Percentiles rank a stretch among this genome's conserved stretches.
Conservation (phyloP, 2,329 filamentous ascomycete genomes). For the Aspergillus brunneoviolaceus region DNA sequence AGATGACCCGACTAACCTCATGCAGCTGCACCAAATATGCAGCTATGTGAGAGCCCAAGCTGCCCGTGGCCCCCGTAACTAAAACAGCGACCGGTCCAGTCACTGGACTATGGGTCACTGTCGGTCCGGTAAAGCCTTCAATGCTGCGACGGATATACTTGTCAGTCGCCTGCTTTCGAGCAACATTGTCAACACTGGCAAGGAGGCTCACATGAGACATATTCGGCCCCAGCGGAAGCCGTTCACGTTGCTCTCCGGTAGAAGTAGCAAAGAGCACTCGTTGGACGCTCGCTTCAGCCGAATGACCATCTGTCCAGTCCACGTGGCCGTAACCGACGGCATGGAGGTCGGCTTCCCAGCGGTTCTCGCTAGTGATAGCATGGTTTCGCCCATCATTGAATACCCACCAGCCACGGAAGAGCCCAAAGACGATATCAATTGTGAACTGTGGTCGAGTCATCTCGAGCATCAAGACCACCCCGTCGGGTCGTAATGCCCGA, state of each 20-base stretch:
- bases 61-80: slow-evolving; percentile 45
- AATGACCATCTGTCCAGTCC: slow-evolving; percentile 35
- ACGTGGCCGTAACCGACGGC: slow-evolving; percentile 33
- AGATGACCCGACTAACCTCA: slow-evolving; percentile 39
- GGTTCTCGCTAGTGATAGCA: slow-evolving; percentile 22
- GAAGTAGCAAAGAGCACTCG: slow-evolving; percentile 27
- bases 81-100: slow-evolving; percentile 30
- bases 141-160: slow-evolving; percentile 26
- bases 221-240: slow-evolving; percentile 6
- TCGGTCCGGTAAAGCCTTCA: slow-evolving; percentile 19
- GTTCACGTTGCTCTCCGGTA: slow-evolving; percentile 12
- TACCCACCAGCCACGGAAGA: slow-evolving; percentile 42
- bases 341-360: slow-evolving; percentile 30
- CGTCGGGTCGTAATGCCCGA: slow-evolving; percentile 29
- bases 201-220: background rate
- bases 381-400: slow-evolving; percentile 40
- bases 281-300: slow-evolving; percentile 24
- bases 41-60: slow-evolving; percentile 43
- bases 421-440: slow-evolving; percentile 36
- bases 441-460: slow-evolving; percentile 30
- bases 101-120: background rate
- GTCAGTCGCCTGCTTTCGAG: slow-evolving; percentile 19
- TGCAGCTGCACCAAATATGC: slow-evolving; percentile 34
- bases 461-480: slow-evolving; percentile 34
- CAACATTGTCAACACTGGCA: background rate